phyloP scores from a whole-genome alignment of 441 rosid species.

The Adansonia grandidieri region DNA sequence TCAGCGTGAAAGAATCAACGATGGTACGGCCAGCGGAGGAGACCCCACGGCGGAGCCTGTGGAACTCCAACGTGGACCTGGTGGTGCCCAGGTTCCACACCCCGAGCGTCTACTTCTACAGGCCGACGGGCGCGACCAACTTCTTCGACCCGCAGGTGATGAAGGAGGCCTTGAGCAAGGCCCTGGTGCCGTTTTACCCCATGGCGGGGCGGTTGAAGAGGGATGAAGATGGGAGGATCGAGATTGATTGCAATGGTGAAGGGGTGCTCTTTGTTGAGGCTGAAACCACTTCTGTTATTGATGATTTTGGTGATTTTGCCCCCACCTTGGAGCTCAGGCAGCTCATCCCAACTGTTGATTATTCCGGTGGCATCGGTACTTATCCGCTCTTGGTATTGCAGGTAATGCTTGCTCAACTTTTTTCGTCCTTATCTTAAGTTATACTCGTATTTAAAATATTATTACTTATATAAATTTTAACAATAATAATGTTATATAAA shows the following conservation, averaged over 20 bases:
- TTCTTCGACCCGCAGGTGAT: slow-evolving; percentile 66
- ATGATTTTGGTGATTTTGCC: slow-evolving; percentile 87
- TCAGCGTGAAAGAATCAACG: slow-evolving; percentile 67
- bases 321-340: slow-evolving; percentile 79
- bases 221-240: slow-evolving; percentile 89
- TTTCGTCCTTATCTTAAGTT: too few relatives aligned
- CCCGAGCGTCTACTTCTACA: slow-evolving; percentile 90
- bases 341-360: slow-evolving; percentile 86
- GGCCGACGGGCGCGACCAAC: slow-evolving; percentile 58
- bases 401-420: slow-evolving; percentile 36
- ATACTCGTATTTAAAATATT: too few relatives aligned
- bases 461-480: too few relatives aligned
- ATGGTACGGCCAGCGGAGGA: slow-evolving; percentile 74
- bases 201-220: slow-evolving; percentile 86
- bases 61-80: slow-evolving; percentile 89
- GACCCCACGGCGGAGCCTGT: slow-evolving; percentile 55
- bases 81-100: slow-evolving; percentile 94
- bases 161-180: slow-evolving; percentile 72
- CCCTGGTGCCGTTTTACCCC: slow-evolving; percentile 83
- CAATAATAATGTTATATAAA: too few relatives aligned
- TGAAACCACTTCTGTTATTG: slow-evolving; percentile 53
- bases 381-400: slow-evolving; percentile 88
- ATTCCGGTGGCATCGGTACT: slow-evolving; percentile 65
- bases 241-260: slow-evolving; percentile 64
- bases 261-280: slow-evolving; percentile 16